Percentiles rank a stretch among this genome's conserved stretches.
Evolutionary conservation across 2,329 filamentous ascomycete genomes (phyloP).

Genomic region (Aspergillus pseudotamarii): DNA sequence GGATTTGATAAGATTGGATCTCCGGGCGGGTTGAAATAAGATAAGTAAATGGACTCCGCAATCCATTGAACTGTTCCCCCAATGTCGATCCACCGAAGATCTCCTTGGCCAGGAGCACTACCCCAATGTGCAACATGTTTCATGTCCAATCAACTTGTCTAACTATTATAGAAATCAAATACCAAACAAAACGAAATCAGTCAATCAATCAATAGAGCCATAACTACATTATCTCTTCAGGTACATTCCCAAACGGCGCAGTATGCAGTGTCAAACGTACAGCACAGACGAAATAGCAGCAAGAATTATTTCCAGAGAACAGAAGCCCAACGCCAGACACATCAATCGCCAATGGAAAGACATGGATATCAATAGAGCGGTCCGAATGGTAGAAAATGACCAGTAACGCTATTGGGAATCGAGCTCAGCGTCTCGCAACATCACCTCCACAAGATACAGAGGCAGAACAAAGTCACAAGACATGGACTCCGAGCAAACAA

Average conservation of each 20-base stretch:
- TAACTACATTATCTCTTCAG: constrained; percentile 8
- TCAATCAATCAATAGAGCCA: background rate
- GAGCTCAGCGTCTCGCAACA: constrained; percentile 20
- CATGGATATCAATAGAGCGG: constrained; percentile 38
- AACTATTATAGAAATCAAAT: background rate
- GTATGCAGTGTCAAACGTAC: constrained; percentile 4
- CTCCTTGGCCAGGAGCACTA: background rate
- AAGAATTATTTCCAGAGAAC: constrained; percentile 19
- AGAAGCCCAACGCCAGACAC: constrained; percentile 33
- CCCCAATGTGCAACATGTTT: background rate
- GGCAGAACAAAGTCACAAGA: constrained; percentile 13
- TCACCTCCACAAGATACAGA: constrained; percentile 11
- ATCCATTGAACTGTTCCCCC: background rate
- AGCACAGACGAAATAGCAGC: background rate
- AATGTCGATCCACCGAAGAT: background rate
- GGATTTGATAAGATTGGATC: background rate
- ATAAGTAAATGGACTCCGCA: background rate
- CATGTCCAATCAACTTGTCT: background rate
- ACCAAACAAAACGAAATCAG: background rate
- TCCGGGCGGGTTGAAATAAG: background rate
- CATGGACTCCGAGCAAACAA: constrained; percentile 12
- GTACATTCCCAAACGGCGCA: constrained; percentile 6
- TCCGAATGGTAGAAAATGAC: constrained; percentile 12
- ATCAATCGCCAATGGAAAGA: constrained; percentile 33
- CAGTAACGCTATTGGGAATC: constrained; percentile 24